Conservation (phyloP, 768 basidiomycete species). For the Suillus variegatus region DNA sequence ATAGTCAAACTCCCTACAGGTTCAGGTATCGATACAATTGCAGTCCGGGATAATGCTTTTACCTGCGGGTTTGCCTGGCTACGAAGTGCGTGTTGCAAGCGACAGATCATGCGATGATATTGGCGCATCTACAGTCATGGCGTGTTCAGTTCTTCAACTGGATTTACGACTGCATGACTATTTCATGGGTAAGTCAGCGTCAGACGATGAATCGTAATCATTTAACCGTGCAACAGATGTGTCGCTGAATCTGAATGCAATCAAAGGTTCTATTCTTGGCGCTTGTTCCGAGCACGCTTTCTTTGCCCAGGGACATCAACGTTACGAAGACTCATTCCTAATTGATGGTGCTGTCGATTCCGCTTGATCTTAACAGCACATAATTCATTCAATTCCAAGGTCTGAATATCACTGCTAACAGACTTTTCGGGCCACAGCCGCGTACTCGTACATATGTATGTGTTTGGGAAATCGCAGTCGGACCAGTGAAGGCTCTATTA, state of each 20-base stretch:
- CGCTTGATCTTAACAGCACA: not conserved
- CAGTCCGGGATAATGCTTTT: slow-evolving; percentile 57
- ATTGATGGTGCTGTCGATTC: slow-evolving; percentile 44
- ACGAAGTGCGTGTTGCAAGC: slow-evolving; percentile 38
- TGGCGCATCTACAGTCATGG: slow-evolving; percentile 56
- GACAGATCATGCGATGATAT: slow-evolving; percentile 35
- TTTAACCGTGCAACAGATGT: slow-evolving; percentile 54
- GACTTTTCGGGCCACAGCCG: slow-evolving; percentile 89
- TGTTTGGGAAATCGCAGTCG: slow-evolving; percentile 87
- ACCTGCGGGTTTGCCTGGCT: slow-evolving; percentile 69
- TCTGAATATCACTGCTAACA: slow-evolving; percentile 77
- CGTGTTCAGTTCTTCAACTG: slow-evolving; percentile 69
- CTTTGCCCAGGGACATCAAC: slow-evolving; percentile 21
- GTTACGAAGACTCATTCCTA: slow-evolving; percentile 40
- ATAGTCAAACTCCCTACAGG: slow-evolving; percentile 86
- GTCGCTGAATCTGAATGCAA: slow-evolving; percentile 69
- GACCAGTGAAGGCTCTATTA: slow-evolving; percentile 56
- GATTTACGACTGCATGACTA: slow-evolving; percentile 81
- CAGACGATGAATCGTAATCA: slow-evolving; percentile 4
- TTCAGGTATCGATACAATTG: slow-evolving; percentile 58
- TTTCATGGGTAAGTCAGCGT: slow-evolving; percentile 69
- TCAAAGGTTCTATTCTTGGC: slow-evolving; percentile 51
- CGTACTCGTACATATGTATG: slow-evolving; percentile 85
- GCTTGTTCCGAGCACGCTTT: slow-evolving; percentile 48
- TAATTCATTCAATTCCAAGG: slow-evolving; percentile 41